Conservation (phyloP, 441 rosid species). For the Adansonia madagascariensis region DNA sequence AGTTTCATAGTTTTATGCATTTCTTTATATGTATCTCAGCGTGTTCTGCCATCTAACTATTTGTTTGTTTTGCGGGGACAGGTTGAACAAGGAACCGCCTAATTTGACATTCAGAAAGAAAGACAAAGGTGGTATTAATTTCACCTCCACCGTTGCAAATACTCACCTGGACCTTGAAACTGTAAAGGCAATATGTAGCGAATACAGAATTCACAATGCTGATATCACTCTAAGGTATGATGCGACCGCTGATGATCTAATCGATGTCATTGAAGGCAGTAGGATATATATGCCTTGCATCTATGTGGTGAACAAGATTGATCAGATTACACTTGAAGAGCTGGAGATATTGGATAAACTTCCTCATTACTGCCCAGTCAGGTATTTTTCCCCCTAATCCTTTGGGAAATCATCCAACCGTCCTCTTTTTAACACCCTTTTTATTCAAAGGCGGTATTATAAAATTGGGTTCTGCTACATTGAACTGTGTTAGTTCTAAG, state of each 20-base stretch:
- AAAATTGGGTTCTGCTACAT: neutral
- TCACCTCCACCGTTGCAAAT: conserved; percentile 77
- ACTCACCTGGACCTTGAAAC: conserved; percentile 94
- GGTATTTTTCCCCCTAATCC: conserved; percentile 45
- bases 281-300: conserved; percentile 95
- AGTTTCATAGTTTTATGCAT: neutral
- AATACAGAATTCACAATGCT: conserved; percentile 93
- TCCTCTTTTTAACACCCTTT: neutral
- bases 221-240: conserved; percentile 90
- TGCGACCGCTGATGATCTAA: conserved; percentile 98
- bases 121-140: conserved; percentile 95
- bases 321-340: conserved; percentile 93
- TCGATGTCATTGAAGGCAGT: conserved; percentile 97
- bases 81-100: conserved; percentile 99
- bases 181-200: conserved; percentile 95
- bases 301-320: conserved; percentile 91
- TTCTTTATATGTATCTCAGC: neutral
- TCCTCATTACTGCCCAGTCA: conserved; percentile 96
- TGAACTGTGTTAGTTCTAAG: neutral
- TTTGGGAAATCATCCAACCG: neutral
- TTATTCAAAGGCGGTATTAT: neutral
- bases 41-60: neutral
- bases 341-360: conserved; percentile 94
- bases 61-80: conserved; percentile 36
- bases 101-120: conserved; percentile 96